Evolutionary conservation across 495 filamentous ascomycete genomes (phyloP), one percentile per base, ranked within the genome.

Genomic region (Hypoxylon rickii): DNA sequence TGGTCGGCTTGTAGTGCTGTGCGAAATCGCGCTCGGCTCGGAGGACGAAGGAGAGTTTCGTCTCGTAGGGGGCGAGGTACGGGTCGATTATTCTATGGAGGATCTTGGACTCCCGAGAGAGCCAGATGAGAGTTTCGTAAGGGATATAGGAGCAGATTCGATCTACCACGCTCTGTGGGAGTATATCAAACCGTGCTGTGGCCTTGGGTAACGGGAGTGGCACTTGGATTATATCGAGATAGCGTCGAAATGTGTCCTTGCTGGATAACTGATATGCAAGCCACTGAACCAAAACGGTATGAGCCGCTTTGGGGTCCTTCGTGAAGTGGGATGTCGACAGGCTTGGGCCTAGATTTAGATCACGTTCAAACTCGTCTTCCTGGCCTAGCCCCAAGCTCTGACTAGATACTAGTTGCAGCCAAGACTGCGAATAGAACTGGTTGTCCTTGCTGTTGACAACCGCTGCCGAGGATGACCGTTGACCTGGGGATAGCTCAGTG

Each of bases 11-110:
- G 18, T 48, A 58, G 54, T 68, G 62, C 22, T 60, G 38, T 0
- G 20, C 12, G 45, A 60, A 68, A 39, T 68, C 62, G 3, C 60
- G 55, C 22, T 65, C 65, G 33, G 65, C 65, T 2, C 62, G 46
- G 8, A 65, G 46, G 10, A 65, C 58, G 17, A 63, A 53, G 1
- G 59, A 52, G 0, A 53, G 18, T 6, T 40, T 53, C 11, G 59
- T 53, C 1, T 57, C 48, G 43, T 63, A 22, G n/a, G 59, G 43
- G 1, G 59, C 52, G 1, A 63, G 48, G 1, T 36, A 24, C 17
- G 59, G 59, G 48, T 63, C 12, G 52, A 63, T 40, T 11, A 41
- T 36, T 16, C 16, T 3, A 12, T 53, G 29, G 1, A 63, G 43
- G 1, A 39, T 16, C 11, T 20, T 43, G 0, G 53, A 57, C 26